A percentile compares a stretch with the other conserved stretches of the same genome.
Conservation (phyloP, 169 alveolate species). For the Cryptosporidium ryanae region DNA sequence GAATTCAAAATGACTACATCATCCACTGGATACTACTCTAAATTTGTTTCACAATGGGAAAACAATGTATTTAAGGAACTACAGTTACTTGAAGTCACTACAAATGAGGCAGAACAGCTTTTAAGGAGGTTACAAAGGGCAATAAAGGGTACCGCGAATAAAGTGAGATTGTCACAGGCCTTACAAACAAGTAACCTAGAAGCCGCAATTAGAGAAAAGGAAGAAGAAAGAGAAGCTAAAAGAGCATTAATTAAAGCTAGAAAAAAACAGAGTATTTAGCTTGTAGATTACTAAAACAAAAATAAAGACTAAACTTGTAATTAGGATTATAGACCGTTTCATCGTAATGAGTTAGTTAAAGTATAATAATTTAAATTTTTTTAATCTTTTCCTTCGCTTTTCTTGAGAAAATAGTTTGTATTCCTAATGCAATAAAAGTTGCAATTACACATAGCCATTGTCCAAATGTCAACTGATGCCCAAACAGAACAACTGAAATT, state of each 20-base stretch:
- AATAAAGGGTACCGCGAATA: constrained; percentile 47
- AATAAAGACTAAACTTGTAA: not conserved
- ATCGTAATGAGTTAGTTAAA: not conserved
- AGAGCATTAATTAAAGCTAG: constrained; percentile 47
- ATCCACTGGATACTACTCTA: constrained; percentile 45
- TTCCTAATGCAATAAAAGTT: constrained; percentile 83
- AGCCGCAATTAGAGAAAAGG: constrained; percentile 73
- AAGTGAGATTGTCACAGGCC: constrained; percentile 37
- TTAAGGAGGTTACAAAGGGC: constrained; percentile 58
- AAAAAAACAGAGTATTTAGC: constrained; percentile 10
- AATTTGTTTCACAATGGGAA: constrained; percentile 67
- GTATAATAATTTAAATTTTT: not conserved
- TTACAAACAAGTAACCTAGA: constrained; percentile 55
- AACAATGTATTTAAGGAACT: constrained; percentile 38
- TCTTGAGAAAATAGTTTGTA: constrained; percentile 76
- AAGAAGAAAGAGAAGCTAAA: constrained; percentile 61
- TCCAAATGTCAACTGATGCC: constrained; percentile 82
- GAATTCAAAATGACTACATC: constrained; percentile 34
- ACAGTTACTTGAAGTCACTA: constrained; percentile 62
- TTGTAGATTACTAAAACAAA: constrained; percentile 3
- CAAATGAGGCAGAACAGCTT: constrained; percentile 59
- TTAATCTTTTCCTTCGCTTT: constrained; percentile 25
- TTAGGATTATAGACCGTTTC: not conserved
- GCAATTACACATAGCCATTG: constrained; percentile 88
- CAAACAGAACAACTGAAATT: constrained; percentile 86